phyloP scores from a whole-genome alignment of 2,329 filamentous ascomycete species.

The Huntiella bhutanensis region DNA sequence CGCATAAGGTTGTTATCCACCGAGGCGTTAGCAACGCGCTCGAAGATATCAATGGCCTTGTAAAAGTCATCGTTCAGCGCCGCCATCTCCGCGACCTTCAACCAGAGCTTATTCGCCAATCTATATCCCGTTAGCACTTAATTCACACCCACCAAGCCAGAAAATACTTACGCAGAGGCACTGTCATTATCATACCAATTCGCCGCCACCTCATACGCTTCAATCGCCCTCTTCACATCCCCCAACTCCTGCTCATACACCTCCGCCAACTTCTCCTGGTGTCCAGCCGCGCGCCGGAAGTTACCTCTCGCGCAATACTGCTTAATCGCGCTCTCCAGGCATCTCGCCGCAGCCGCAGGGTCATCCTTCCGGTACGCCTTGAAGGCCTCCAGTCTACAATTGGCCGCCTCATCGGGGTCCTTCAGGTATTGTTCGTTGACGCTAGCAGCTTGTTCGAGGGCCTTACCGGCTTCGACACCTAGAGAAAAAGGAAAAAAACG shows the following conservation, averaged over 20 bases:
- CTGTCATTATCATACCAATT: conserved; percentile 81
- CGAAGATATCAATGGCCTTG: conserved; percentile 64
- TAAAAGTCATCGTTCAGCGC: conserved; percentile 71
- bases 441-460: conserved; percentile 70
- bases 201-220: conserved; percentile 70
- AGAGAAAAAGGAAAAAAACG: conserved; percentile 2
- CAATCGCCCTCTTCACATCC: conserved; percentile 59
- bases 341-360: conserved; percentile 64
- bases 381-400: conserved; percentile 75
- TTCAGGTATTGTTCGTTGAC: conserved; percentile 68
- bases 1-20: conserved; percentile 85
- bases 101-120: conserved; percentile 79
- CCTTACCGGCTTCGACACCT: conserved; percentile 72
- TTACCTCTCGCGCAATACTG: conserved; percentile 83
- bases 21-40: conserved; percentile 59
- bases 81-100: conserved; percentile 78
- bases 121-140: conserved; percentile 22
- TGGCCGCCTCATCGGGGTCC: conserved; percentile 82
- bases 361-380: conserved; percentile 82
- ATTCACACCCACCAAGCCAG: neutral
- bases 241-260: conserved; percentile 66
- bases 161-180: conserved; percentile 49
- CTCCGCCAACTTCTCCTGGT: conserved; percentile 78
- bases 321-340: conserved; percentile 59
- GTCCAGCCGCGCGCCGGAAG: conserved; percentile 72